A percentile compares a stretch with the other conserved stretches of the same genome.
Evolutionary conservation across 1,139 yeast species (phyloP).

Genomic region (Blastobotrys arbuscula): DNA sequence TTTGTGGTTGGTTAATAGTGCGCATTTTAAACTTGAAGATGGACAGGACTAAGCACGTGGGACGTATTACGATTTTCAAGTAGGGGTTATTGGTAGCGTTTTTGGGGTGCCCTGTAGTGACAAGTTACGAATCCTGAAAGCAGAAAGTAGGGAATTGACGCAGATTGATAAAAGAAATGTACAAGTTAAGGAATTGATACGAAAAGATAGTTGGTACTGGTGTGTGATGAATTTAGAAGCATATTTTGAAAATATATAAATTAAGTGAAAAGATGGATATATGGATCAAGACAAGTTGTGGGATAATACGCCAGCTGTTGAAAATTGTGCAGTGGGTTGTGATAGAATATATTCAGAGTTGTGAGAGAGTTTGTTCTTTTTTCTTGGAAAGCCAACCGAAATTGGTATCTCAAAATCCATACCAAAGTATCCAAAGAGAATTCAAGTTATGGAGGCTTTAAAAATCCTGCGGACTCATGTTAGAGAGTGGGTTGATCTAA

Average conservation of each 20-base stretch:
- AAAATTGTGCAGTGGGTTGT: neutral
- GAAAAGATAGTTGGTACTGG: neutral
- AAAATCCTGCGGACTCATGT: neutral
- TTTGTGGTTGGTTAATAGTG: neutral
- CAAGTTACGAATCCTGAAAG: neutral
- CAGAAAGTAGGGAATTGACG: neutral
- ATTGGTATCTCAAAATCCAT: too few relatives aligned
- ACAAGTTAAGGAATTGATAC: constrained; percentile 3
- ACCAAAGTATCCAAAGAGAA: neutral
- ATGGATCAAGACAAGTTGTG: neutral
- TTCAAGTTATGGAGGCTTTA: neutral
- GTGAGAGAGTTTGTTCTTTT: neutral
- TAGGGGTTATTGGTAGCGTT: neutral
- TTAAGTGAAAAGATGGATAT: neutral
- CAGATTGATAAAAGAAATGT: neutral
- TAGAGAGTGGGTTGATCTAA: neutral
- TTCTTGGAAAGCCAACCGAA: neutral
- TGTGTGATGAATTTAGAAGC: constrained; percentile 2
- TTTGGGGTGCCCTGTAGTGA: neutral
- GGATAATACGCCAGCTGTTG: neutral
- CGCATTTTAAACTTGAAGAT: neutral
- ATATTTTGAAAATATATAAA: neutral
- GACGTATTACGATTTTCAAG: constrained; percentile 4
- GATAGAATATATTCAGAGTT: neutral
- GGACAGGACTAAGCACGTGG: constrained; percentile 1